Evolutionary conservation across 768 basidiomycete species (phyloP), one percentile per base, ranked within the genome.

Genomic region (Gymnopilus junonius): DNA sequence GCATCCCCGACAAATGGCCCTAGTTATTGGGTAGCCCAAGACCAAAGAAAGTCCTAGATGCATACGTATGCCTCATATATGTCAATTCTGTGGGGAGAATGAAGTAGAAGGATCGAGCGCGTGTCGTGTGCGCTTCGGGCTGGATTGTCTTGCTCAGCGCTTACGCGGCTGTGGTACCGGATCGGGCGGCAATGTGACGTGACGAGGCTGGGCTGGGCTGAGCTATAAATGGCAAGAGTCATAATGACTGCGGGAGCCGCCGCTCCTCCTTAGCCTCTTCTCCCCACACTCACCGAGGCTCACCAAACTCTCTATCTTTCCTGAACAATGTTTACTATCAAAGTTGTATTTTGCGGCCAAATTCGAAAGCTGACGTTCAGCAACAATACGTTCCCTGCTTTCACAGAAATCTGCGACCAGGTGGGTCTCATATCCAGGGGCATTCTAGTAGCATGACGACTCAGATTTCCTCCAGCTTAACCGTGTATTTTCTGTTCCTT

Each of bases 281-380:
- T 25, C 58, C 45, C 60, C 45, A 42, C 48, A 59, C 63, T 20
- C 34, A 42, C 31, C 29, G 20, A 51, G 48, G 48, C 32, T 55
- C 46, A 55, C 57, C 46, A 10, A 21, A 27, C 21, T 32, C n/a
- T 20, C 37, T 20, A 17, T 48, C 40, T 57, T 32, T 61, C 57
- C 60, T 27, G 35, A 66, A 67, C 75, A 76, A 88, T 89, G 85
- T 92, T 92, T 80, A 85, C 86, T 60, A 84, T 93, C 71, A 93
- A 93, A 76, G 90, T 87, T n/a, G 90, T 89, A 21, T 92, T 91
- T 73, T 79, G 83, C 58, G 76, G 78, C 31, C 89, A 93, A 73
- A 91, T 86, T 60, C 85, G 92, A 69, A 91, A 85, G 67, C 81
- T 91, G 67, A 77, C 84, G 2, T 90, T 92, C 65, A 64, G 78